Evolutionary conservation across 2,329 filamentous ascomycete genomes (phyloP).

Genomic region (Zymoseptoria passerinii): DNA sequence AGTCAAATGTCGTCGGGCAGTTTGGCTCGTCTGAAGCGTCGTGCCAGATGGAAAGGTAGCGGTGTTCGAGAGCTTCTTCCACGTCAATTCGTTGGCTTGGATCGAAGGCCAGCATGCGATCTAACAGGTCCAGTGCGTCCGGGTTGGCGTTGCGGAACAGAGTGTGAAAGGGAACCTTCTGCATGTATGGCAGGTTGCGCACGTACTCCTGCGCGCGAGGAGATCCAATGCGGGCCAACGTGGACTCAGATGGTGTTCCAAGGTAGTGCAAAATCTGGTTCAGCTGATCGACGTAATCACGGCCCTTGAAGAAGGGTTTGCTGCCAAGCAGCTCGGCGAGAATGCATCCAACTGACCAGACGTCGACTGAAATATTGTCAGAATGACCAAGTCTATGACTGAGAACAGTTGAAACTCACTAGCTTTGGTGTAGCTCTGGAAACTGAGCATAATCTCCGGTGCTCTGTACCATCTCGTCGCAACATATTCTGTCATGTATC

Average conservation of each 20-base stretch:
- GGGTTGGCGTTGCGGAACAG: constrained; percentile 94
- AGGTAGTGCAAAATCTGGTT: constrained; percentile 99
- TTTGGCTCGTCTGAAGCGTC: constrained; percentile 91
- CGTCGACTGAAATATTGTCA: constrained; percentile 61
- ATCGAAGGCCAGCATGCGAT: constrained; percentile 96
- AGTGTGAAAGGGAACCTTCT: constrained; percentile 75
- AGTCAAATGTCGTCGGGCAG: constrained; percentile 92
- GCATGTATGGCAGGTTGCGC: constrained; percentile 55
- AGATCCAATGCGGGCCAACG: constrained; percentile 84
- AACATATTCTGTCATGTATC: constrained; percentile 99
- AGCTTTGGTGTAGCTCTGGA: constrained; percentile 99
- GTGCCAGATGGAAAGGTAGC: constrained; percentile 96
- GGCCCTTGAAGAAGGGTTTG: constrained; percentile 97
- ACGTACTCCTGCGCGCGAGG: constrained; percentile 97
- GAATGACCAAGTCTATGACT: not conserved
- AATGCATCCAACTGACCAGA: constrained; percentile 98
- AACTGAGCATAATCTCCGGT: constrained; percentile 98
- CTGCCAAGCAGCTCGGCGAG: constrained; percentile 91
- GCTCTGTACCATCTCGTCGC: constrained; percentile 98
- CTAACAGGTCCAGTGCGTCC: constrained; percentile 86
- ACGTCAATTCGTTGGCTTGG: constrained; percentile 88
- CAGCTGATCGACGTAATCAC: constrained; percentile 97
- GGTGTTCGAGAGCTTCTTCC: constrained; percentile 90
- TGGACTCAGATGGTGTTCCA: constrained; percentile 92
- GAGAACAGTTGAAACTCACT: constrained; percentile 56